Evolutionary conservation across 768 basidiomycete genomes (phyloP).

Genomic region (Boletus edulis): DNA sequence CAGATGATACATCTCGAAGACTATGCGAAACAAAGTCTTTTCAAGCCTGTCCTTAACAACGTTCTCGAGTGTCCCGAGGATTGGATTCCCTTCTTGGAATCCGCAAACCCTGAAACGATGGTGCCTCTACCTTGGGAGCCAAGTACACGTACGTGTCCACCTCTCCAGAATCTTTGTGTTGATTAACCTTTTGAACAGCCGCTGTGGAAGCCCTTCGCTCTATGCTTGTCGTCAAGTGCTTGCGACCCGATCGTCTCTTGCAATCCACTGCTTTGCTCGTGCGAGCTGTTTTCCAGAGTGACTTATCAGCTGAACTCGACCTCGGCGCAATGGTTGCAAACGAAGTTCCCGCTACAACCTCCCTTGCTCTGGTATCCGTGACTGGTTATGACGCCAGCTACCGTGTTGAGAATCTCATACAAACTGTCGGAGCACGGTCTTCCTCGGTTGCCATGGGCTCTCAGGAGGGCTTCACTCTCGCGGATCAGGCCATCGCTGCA

Average conservation of each 20-base stretch:
- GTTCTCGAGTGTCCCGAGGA: conserved; percentile 57
- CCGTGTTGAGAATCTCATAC: conserved; percentile 84
- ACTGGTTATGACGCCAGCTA: conserved; percentile 99
- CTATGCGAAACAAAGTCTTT: conserved; percentile 70
- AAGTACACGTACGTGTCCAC: conserved; percentile 60
- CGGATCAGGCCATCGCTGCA: conserved; percentile 92
- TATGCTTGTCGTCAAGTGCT: conserved; percentile 80
- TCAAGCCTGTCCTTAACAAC: conserved; percentile 71
- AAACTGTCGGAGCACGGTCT: conserved; percentile 72
- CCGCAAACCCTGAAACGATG: conserved; percentile 59
- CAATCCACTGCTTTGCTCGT: conserved; percentile 81
- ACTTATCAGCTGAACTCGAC: conserved; percentile 78
- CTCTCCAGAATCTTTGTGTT: neutral
- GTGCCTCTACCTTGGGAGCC: conserved; percentile 82
- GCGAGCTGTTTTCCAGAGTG: conserved; percentile 70
- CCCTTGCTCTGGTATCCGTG: conserved; percentile 88
- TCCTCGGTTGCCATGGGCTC: conserved; percentile 97
- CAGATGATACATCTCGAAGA: conserved; percentile 66
- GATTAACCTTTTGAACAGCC: conserved; percentile 40
- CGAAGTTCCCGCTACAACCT: conserved; percentile 78
- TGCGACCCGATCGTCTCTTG: conserved; percentile 89
- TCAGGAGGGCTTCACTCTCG: conserved; percentile 93
- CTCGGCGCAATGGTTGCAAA: conserved; percentile 73
- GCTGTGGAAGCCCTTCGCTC: conserved; percentile 72
- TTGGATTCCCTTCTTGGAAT: conserved; percentile 73